Evolutionary conservation across 306 rosid species (phyloP).

Genomic region (Cucurbita maxima): DNA sequence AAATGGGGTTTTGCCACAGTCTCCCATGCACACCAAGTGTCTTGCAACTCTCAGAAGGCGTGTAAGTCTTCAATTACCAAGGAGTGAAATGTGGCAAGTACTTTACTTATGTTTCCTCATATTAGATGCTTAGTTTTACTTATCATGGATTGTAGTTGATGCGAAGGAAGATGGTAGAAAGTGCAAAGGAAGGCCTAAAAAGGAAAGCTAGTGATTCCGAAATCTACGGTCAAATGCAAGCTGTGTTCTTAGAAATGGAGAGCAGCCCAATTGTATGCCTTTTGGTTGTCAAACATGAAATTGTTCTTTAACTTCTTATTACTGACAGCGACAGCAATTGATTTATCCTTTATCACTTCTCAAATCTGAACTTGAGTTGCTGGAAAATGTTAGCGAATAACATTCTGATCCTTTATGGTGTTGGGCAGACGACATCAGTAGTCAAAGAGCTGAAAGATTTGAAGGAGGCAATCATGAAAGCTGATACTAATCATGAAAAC

Average conservation of each 20-base stretch:
- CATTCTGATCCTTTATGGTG: conserved; percentile 8
- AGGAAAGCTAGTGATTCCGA: conserved; percentile 53
- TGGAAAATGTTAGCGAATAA: not conserved
- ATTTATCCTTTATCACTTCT: not conserved
- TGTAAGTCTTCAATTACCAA: conserved; percentile 16
- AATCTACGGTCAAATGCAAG: conserved; percentile 72
- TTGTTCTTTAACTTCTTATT: not conserved
- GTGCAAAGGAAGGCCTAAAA: conserved; percentile 67
- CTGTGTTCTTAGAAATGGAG: conserved; percentile 72
- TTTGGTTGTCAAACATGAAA: not conserved
- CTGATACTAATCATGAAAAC: conserved; percentile 18
- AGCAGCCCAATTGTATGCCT: conserved; percentile 26
- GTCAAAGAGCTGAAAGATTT: conserved; percentile 60
- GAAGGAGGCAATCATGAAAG: conserved; percentile 53
- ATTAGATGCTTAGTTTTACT: conserved; percentile 1
- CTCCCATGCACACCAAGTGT: conserved; percentile 94
- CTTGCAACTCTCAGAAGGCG: conserved; percentile 70
- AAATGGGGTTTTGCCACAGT: conserved; percentile 86
- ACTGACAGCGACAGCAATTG: not conserved
- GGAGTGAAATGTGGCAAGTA: not conserved
- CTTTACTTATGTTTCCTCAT: not conserved
- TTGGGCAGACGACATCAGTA: conserved; percentile 31
- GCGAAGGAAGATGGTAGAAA: conserved; percentile 54
- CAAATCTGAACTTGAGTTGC: not conserved
- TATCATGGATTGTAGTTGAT: conserved; percentile 30